Evolutionary conservation across 1,284 basidiomycete species (phyloP).

Genomic region (Sparassis latifolia): DNA sequence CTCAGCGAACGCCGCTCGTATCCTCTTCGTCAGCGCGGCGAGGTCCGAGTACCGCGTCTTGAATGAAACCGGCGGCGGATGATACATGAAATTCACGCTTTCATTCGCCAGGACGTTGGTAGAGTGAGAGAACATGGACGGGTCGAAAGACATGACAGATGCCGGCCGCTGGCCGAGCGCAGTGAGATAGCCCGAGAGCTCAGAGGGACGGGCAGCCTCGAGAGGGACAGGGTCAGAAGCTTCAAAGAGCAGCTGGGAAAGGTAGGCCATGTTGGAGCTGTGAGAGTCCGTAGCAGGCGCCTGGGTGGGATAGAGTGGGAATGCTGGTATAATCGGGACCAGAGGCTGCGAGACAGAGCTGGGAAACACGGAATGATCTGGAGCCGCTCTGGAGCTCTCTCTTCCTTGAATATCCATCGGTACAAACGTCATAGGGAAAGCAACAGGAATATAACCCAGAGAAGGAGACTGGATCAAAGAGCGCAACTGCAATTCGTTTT

Average conservation of each 20-base stretch:
- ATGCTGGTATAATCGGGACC: background rate
- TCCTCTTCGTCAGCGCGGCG: slow-evolving; percentile 10
- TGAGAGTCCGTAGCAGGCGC: background rate
- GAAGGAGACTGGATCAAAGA: slow-evolving; percentile 6
- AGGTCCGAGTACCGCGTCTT: slow-evolving; percentile 13
- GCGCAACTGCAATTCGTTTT: background rate
- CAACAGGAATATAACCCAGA: slow-evolving; percentile 7
- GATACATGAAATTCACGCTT: background rate
- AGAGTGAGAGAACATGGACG: slow-evolving; percentile 5
- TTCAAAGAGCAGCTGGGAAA: slow-evolving; percentile 9
- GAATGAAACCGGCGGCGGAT: slow-evolving; percentile 14
- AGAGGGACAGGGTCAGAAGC: background rate
- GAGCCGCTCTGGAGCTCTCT: background rate
- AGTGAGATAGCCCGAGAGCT: slow-evolving; percentile 2
- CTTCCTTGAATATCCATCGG: background rate
- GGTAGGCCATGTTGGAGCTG: slow-evolving; percentile 2
- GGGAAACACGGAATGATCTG: background rate
- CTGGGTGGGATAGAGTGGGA: background rate
- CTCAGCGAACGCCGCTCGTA: slow-evolving; percentile 5
- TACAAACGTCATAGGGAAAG: slow-evolving; percentile 5
- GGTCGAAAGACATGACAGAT: slow-evolving; percentile 1
- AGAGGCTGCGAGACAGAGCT: background rate
- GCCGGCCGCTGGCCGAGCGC: background rate
- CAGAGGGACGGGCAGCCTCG: background rate
- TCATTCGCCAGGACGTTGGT: slow-evolving; percentile 1